Evolutionary conservation across 768 basidiomycete species (phyloP).

Genomic region (Leccinum boreale): DNA sequence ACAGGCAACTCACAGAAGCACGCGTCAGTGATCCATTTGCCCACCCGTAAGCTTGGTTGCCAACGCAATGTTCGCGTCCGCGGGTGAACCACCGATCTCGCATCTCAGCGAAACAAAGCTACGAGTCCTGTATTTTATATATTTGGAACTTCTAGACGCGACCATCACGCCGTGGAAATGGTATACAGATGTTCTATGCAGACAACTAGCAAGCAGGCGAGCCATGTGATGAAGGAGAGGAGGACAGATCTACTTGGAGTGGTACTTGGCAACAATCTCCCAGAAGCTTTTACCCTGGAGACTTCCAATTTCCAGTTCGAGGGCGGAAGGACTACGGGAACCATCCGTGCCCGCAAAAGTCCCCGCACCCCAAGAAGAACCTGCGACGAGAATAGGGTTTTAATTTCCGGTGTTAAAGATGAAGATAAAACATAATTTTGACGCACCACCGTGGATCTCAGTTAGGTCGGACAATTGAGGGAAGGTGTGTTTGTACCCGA

Average conservation of each 20-base stretch:
- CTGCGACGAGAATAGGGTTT: constrained; percentile 28
- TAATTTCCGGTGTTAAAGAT: neutral
- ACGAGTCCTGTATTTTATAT: neutral
- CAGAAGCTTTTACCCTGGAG: constrained; percentile 59
- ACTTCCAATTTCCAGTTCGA: constrained; percentile 56
- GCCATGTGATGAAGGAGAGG: too few species aligned
- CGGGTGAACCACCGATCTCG: neutral
- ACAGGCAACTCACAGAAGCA: neutral
- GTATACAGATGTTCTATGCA: constrained; percentile 2
- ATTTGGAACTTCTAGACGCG: neutral
- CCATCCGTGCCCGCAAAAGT: constrained; percentile 56
- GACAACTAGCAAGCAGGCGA: neutral
- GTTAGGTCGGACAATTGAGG: constrained; percentile 37
- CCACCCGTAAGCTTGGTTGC: neutral
- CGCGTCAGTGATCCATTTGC: neutral
- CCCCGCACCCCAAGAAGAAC: constrained; percentile 82
- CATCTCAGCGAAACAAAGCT: neutral
- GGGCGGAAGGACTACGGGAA: constrained; percentile 53
- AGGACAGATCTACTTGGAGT: constrained; percentile 14
- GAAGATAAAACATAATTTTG: neutral
- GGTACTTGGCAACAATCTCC: constrained; percentile 41
- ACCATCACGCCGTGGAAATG: neutral
- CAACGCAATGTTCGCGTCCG: neutral
- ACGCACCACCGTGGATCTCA: constrained; percentile 48
- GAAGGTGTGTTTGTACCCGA: constrained; percentile 47